Evolutionary conservation across 1,284 basidiomycete genomes (phyloP).

Genomic region (Ustilago bromivora): DNA sequence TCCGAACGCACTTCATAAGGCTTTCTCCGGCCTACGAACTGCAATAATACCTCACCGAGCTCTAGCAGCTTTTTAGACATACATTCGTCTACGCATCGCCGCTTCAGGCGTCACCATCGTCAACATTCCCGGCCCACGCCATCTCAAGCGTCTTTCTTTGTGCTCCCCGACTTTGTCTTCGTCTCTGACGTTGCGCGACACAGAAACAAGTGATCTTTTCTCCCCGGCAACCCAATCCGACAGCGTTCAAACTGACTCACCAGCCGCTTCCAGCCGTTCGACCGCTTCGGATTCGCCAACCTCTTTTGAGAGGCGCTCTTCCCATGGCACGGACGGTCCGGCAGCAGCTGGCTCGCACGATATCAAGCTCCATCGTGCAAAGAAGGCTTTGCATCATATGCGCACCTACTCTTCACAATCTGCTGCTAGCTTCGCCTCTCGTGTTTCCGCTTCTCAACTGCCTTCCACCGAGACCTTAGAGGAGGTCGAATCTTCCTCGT

Average conservation of each 20-base stretch:
- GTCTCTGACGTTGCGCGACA: constrained; percentile 21
- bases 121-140: constrained; percentile 50
- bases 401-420: constrained; percentile 44
- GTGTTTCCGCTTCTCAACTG: constrained; percentile 34
- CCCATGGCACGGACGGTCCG: constrained; percentile 24
- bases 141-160: constrained; percentile 52
- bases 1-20: not conserved
- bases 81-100: constrained; percentile 6
- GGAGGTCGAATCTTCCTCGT: constrained; percentile 26
- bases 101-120: constrained; percentile 3
- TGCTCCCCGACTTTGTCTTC: constrained; percentile 39
- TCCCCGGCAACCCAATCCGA: constrained; percentile 18
- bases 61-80: not conserved
- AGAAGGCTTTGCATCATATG: constrained; percentile 41
- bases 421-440: constrained; percentile 38
- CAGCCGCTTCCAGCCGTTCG: constrained; percentile 9
- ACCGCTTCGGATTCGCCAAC: constrained; percentile 28
- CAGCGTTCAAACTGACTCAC: not conserved
- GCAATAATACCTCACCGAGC: not conserved
- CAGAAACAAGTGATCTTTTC: constrained; percentile 25
- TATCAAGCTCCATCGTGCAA: constrained; percentile 31
- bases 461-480: constrained; percentile 40
- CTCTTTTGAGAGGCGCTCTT: constrained; percentile 28
- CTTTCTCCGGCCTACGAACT: not conserved
- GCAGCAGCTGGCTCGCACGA: constrained; percentile 28